Evolutionary conservation across 2,329 filamentous ascomycete genomes (phyloP), one percentile per base, ranked within the genome.

Genomic region (Pseudocercospora fuligena): DNA sequence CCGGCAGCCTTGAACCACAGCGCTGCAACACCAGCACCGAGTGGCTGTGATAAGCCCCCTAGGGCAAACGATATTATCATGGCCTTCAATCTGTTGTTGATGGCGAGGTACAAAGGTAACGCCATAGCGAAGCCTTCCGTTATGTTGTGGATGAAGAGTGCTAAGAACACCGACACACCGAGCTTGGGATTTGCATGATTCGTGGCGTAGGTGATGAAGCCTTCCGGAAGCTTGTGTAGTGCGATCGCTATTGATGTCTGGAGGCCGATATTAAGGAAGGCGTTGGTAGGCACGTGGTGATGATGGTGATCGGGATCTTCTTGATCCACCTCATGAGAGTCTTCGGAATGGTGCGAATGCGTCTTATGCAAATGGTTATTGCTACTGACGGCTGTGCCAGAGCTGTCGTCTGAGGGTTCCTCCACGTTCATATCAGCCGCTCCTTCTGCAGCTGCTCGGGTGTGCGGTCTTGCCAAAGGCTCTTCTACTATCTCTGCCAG

Each of bases 131-230:
- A 98, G 1, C 95, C 95, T 81, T 99, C 95, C 29, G 93, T 94
- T 75, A 99, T 97, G 81, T 98, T 99, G 85, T 99, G 95, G 66
- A 99, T 94, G 77, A 97, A 97, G 7, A 99, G 86, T 0, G 95
- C 94, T 79, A 98, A 87, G 81, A 99, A 99, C 63, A 99, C 93
- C 61, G 92, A 91, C 79, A 97, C 89, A 21, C 95, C 95, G 0
- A 99, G 87, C 0, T 87, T 84, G 0, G 95, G 94, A 77, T 94
- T 98, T 12, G 93, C 94, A 77, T 99, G 95, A 79, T 98, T 99
- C 9, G 95, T 97, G 9, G 95, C 94, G 78, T 96, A 99, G 0
- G 94, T 98, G 73, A 99, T 90, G 79, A 90, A 90, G 46, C 88
- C 88, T 78, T 90, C 95, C 1, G 95, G 95, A 40, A 98, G 90